Evolutionary conservation across 1,139 yeast genomes (phyloP), one percentile per base, ranked within the genome.

Genomic region (Arxiozyma slooffiae): DNA sequence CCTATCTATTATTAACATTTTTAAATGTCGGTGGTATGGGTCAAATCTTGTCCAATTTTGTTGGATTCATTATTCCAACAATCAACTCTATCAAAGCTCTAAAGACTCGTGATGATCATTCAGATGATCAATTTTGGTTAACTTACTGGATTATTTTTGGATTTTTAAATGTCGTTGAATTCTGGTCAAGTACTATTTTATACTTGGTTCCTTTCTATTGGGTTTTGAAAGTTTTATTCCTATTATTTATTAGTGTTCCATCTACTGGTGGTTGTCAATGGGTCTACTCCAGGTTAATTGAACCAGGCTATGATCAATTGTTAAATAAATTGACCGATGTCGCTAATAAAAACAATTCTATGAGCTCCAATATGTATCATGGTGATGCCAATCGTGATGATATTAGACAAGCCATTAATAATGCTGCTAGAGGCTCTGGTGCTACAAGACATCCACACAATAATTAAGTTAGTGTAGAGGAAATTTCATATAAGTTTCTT

Each of bases 61-160:
- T 95, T 38, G 96, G 97, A 0, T 85, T 92, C 60, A 86, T 81
- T 38, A 70, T 89, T 55, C 98, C 99, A 50, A 94, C 94, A 48
- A 92, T 90, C 74, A 82, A 78, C 68, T 92, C 98, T 11, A 75
- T 92, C 57, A 67, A 79, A 56, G 97, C 98, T 20, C 76, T 92
- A 59, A 87, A 82, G 69, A 83, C 96, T 38, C 60, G 78, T 11
- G 67, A 77, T 36, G 37, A 42, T 21, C 73, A 81, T 45, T 71
- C 73, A 40, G 97, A 89, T 67, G 96, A 89, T 69, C 85, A 94
- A 55, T 85, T 87, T 63, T 79, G 85, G 68, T 78, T 92, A 66
- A 85, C 96, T 38, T 90, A 92, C 71, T 92, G 98, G 98, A 96
- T 92, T 53, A 96, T 92, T 34, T 92, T 87, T 67, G 96, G 97